A percentile compares a stretch with the other conserved stretches of the same genome.
Conservation (phyloP, 768 basidiomycete species). For the Brasilioporus rufonigricans region DNA sequence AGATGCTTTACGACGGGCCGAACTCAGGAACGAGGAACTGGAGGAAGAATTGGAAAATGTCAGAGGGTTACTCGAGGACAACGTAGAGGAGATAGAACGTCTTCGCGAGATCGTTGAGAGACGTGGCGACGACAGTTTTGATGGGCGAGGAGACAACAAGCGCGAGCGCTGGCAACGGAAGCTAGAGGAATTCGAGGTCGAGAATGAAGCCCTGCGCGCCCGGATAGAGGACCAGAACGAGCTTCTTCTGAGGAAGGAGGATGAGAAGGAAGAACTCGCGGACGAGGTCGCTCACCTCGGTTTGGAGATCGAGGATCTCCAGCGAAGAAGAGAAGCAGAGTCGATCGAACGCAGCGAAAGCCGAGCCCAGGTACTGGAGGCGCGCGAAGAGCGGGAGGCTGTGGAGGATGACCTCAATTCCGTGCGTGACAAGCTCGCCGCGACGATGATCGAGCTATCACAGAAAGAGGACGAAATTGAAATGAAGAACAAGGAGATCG, state of each 20-base stretch:
- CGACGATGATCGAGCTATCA: conserved; percentile 77
- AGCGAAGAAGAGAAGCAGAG: conserved; percentile 60
- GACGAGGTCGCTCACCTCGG: conserved; percentile 65
- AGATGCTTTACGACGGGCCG: conserved; percentile 51
- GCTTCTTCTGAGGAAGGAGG: conserved; percentile 53
- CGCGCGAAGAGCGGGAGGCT: conserved; percentile 69
- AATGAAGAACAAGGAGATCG: conserved; percentile 71
- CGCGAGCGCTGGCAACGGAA: conserved; percentile 46
- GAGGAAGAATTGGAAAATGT: conserved; percentile 74
- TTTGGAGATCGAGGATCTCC: conserved; percentile 65
- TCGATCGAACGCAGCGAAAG: conserved; percentile 70
- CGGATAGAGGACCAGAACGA: conserved; percentile 59
- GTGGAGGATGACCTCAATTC: conserved; percentile 79
- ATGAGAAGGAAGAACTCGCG: conserved; percentile 68
- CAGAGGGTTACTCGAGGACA: conserved; percentile 71
- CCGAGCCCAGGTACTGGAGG: conserved; percentile 67
- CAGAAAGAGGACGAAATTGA: conserved; percentile 88
- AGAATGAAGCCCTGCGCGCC: conserved; percentile 59
- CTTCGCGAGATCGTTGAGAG: conserved; percentile 67
- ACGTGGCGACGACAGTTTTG: conserved; percentile 42
- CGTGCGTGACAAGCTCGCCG: conserved; percentile 73
- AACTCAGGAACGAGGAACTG: conserved; percentile 62
- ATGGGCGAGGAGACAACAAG: conserved; percentile 39
- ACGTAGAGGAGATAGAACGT: conserved; percentile 78
- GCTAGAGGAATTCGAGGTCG: conserved; percentile 57